Conservation (phyloP, 495 filamentous ascomycete genomes). For the Talaromyces ruber region DNA sequence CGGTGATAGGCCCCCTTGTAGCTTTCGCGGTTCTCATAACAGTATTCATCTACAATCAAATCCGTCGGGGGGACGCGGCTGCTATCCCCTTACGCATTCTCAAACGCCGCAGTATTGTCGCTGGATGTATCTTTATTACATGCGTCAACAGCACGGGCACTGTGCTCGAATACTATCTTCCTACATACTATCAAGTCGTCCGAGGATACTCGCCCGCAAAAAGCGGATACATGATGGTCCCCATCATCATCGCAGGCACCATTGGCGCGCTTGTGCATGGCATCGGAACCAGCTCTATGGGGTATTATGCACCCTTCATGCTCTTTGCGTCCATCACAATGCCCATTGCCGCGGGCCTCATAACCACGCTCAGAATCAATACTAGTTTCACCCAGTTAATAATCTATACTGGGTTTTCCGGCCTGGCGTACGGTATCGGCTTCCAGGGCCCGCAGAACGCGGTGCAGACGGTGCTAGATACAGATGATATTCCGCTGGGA, state of each 20-base stretch:
- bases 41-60: slow-evolving; percentile 47
- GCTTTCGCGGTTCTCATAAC: slow-evolving; percentile 39
- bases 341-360: slow-evolving; percentile 50
- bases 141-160: slow-evolving; percentile 7
- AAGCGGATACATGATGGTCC: slow-evolving; percentile 43
- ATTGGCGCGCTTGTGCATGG: slow-evolving; percentile 45
- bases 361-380: slow-evolving; percentile 43
- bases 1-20: slow-evolving; percentile 47
- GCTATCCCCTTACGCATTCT: slow-evolving; percentile 56
- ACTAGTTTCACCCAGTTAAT: slow-evolving; percentile 44
- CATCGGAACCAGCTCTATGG: slow-evolving; percentile 37
- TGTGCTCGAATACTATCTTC: slow-evolving; percentile 27
- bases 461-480: slow-evolving; percentile 47
- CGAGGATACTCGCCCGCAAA: slow-evolving; percentile 43
- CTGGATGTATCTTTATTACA: slow-evolving; percentile 8
- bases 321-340: slow-evolving; percentile 35
- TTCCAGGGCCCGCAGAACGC: slow-evolving; percentile 54
- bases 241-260: slow-evolving; percentile 44
- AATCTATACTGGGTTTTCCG: slow-evolving; percentile 47
- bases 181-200: slow-evolving; percentile 47
- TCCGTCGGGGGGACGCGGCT: slow-evolving; percentile 49
- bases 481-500: slow-evolving; percentile 44
- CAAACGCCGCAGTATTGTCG: slow-evolving; percentile 42
- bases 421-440: slow-evolving; percentile 55
- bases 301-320: slow-evolving; percentile 58